phyloP scores from a whole-genome alignment of 805 yeast genomes.

The Wilhelminamyces savonicus region DNA sequence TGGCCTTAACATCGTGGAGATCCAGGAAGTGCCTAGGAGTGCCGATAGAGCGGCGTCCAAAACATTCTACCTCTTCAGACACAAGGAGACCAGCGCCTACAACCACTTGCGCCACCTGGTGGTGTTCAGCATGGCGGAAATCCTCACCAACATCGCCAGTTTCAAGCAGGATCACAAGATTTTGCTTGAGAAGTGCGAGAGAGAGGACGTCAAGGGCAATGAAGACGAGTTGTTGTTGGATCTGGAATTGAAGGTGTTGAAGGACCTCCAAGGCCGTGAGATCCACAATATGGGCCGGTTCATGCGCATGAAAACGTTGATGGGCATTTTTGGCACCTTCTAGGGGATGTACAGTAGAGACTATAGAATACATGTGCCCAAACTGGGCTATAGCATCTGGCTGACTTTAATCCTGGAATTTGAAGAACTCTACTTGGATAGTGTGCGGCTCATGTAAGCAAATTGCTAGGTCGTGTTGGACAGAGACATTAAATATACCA shows the following conservation, averaged over 20 bases:
- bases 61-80: constrained; percentile 77
- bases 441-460: no score
- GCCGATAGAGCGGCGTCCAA: constrained; percentile 88
- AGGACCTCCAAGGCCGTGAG: constrained; percentile 53
- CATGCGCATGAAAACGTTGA: constrained; percentile 48
- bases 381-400: no score
- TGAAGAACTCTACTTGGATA: no score
- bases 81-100: constrained; percentile 35
- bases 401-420: no score
- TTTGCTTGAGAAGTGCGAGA: constrained; percentile 69
- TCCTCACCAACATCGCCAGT: constrained; percentile 43
- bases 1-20: constrained; percentile 66
- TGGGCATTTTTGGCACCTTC: constrained; percentile 42
- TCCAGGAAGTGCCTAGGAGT: constrained; percentile 91
- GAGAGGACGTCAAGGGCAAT: constrained; percentile 85
- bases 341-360: no score
- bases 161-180: constrained; percentile 57
- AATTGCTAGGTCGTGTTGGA: no score
- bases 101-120: constrained; percentile 35
- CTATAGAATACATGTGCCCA: no score
- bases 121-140: constrained; percentile 47
- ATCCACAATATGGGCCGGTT: constrained; percentile 47
- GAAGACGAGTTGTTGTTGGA: constrained; percentile 70
- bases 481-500: no score
- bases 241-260: constrained; percentile 68